Conservation (phyloP, 306 rosid species). For the Vigna hirtella region DNA sequence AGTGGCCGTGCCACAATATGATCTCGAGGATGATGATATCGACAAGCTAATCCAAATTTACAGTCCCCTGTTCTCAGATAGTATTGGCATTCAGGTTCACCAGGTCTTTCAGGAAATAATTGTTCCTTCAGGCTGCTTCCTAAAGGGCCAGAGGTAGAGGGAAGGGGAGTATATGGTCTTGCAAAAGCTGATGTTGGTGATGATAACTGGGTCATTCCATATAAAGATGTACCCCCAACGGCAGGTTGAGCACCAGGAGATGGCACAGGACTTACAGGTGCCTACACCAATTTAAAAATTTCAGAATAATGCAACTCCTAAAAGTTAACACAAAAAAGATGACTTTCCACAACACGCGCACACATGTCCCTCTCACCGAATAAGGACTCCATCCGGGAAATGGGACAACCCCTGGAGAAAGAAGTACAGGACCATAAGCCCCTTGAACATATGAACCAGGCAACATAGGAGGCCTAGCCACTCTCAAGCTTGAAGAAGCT, state of each 20-base stretch:
- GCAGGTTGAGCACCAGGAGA: constrained; percentile 88
- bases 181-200: constrained; percentile 73
- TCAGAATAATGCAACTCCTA: background rate
- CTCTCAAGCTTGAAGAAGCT: constrained; percentile 74
- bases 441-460: constrained; percentile 89
- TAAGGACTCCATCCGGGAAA: constrained; percentile 84
- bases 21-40: constrained; percentile 84
- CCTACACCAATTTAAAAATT: constrained; percentile 59
- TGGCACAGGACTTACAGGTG: constrained; percentile 79
- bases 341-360: background rate
- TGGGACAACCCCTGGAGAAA: constrained; percentile 84
- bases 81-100: constrained; percentile 83
- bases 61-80: constrained; percentile 89
- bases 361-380: constrained; percentile 62
- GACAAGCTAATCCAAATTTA: constrained; percentile 81
- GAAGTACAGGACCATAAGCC: constrained; percentile 80
- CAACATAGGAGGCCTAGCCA: constrained; percentile 78
- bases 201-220: constrained; percentile 78
- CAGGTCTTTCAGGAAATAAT: constrained; percentile 84
- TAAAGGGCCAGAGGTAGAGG: constrained; percentile 59
- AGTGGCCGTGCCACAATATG: constrained; percentile 55
- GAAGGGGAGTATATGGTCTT: constrained; percentile 67
- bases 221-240: constrained; percentile 74
- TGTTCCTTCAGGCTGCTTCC: constrained; percentile 64
- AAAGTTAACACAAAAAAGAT: constrained; percentile 14